Evolutionary conservation across 352 stramenopile genomes (phyloP), one percentile per base, ranked within the genome.

Genomic region (Phytophthora colocasiae): DNA sequence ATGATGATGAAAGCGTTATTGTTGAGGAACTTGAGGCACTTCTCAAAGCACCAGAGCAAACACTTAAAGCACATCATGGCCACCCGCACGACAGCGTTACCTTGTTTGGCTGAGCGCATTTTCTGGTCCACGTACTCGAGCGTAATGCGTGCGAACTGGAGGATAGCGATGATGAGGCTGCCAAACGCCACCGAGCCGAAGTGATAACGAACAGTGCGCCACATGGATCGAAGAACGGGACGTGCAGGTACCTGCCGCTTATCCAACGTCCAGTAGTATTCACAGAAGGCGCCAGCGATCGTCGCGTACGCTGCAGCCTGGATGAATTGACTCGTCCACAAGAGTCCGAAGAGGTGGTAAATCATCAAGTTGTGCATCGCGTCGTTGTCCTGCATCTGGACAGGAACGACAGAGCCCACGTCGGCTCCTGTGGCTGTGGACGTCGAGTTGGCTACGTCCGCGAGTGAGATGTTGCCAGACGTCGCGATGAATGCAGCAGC

Each of bases 21-120:
- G 73, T 91, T 96, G 54, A 97, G 66, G 65, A 96, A 97, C 73
- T 97, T 93, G 62, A 97, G 75, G 71, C 85, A 95, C 50, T 93
- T 94, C 36, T 97, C 90, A 44, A 97, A 92, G 68, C 90, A 97
- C 80, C 78, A 91, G 56, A 97, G 75, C 58, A 80, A 93, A 70
- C 84, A 96, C 69, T 94, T 85, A 40, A 98, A 83, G 67, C 93
- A 98, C 29, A 96, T 64, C 66, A 97, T 83, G 12, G 93, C 68
- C 43, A 92, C 81, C 34, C 88, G 87, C 19, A 95, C 70, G 12
- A 90, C 58, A 6, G 53, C 60, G 65, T 92, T 95, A 36, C 69
- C 67, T 48, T 93, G 74, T 56, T 93, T 79, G n/a, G 80, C 58
- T n/a, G 69, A 50, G 47, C 79, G 66, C 56, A 91, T 82, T 52